Conservation (phyloP, 2,329 filamentous ascomycete genomes). For the Talaromyces sp. region DNA sequence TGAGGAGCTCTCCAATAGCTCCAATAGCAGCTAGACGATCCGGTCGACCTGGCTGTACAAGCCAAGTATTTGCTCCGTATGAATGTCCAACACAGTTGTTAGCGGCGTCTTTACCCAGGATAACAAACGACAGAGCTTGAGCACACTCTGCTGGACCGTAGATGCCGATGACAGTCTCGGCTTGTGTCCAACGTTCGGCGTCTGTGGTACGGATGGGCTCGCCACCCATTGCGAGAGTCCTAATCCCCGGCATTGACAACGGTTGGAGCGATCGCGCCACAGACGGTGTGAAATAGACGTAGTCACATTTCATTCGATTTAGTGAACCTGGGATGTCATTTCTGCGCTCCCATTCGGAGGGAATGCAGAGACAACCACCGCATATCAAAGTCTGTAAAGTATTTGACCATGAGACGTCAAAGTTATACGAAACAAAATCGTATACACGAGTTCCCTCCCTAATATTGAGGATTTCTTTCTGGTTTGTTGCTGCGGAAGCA, state of each 20-base stretch:
- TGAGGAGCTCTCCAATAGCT: conserved; percentile 40
- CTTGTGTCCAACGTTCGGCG: background rate
- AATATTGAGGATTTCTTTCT: conserved; percentile 1
- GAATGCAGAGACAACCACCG: conserved; percentile 15
- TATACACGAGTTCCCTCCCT: background rate
- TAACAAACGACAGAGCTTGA: conserved; percentile 4
- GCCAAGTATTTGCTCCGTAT: conserved; percentile 10
- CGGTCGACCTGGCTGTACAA: background rate
- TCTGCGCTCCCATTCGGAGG: conserved; percentile 7
- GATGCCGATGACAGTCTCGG: conserved; percentile 21
- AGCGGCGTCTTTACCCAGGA: background rate
- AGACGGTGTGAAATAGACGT: conserved; percentile 10
- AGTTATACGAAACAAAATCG: conserved; percentile 13
- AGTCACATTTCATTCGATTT: background rate
- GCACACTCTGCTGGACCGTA: conserved; percentile 17
- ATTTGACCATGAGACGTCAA: conserved; percentile 16
- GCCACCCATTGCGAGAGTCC: conserved; percentile 6
- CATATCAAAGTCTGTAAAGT: conserved; percentile 11
- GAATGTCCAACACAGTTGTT: background rate
- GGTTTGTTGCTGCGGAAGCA: background rate
- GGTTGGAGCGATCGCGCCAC: background rate
- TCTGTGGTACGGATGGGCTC: background rate
- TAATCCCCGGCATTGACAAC: background rate
- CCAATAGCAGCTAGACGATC: conserved; percentile 30
- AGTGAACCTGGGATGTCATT: conserved; percentile 9